Evolutionary conservation across 805 yeast species (phyloP), one percentile per base, ranked within the genome.

Genomic region (Isabelozyma heimii): DNA sequence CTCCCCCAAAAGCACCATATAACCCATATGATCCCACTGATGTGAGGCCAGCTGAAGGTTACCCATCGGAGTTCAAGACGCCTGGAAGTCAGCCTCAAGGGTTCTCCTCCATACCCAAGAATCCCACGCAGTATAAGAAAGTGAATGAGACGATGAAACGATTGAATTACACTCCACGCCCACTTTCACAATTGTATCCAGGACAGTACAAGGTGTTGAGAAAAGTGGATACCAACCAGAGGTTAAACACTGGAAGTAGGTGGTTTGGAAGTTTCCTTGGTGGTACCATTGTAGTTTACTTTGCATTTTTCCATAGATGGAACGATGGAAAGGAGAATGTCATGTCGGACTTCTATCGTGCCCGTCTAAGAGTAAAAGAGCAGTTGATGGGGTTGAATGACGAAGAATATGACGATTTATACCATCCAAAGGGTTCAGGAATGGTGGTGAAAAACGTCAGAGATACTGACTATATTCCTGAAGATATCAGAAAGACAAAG

Each of bases 11-110:
- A 52, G 92, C 91, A 1, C 94, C 94, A 1, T 89, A 87, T 62
- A 89, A 89, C 58, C 96, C 96, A 6, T 89, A 83, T 59, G 96
- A 89, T 60, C 87, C 91, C 0, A 67, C 79, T 1, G 96, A 89
- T 60, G 62, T 72, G 39, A 73, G 96, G 42, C 96, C 96, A 0
- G 80, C 95, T 0, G 83, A 84, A 60, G 96, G 96, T 2, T 89
- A 89, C 54, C 96, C 96, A 1, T 84, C 91, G 24, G 96, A 89
- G 63, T 89, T 77, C 69, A 75, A 79, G 49, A 67, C 84, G 1
- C 92, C 94, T 0, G 84, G 88, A 1, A 71, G 74, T 40, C 74
- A 80, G 30, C 82, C 87, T 26, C 63, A 67, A 15, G 78, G 77
- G 15, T 82, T 81, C 68, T 70, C 82, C 7, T 67, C 78, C 7